Conservation (phyloP, 129 eudicot genomes). For the Artemisia argyi region DNA sequence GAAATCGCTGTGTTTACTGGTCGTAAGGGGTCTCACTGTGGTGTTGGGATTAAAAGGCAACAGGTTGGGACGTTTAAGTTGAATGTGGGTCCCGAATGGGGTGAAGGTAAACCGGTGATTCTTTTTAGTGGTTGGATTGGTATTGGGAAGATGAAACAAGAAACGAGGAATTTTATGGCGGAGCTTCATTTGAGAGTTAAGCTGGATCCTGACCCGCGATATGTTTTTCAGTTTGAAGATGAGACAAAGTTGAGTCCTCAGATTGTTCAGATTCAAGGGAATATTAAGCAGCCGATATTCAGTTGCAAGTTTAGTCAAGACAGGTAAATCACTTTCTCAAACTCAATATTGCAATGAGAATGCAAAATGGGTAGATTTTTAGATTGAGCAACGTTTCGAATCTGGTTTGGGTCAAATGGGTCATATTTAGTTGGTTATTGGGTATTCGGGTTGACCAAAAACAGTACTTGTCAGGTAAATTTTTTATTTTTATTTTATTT, state of each 20-base stretch:
- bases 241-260: conserved; percentile 86
- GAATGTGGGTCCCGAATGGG: conserved; percentile 84
- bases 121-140: conserved; percentile 89
- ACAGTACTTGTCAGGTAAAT: no score
- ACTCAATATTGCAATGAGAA: no score
- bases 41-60: conserved; percentile 70
- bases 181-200: conserved; percentile 84
- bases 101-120: conserved; percentile 69
- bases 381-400: neutral
- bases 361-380: no score
- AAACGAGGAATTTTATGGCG: conserved; percentile 54
- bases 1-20: conserved; percentile 74
- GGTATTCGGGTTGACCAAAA: no score
- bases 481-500: no score
- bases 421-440: no score
- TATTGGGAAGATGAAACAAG: conserved; percentile 72
- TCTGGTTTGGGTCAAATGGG: neutral
- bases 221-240: conserved; percentile 84
- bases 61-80: conserved; percentile 75
- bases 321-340: conserved; percentile 40
- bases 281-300: conserved; percentile 78
- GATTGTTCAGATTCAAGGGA: conserved; percentile 91
- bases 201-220: conserved; percentile 91
- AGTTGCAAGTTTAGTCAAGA: conserved; percentile 94
- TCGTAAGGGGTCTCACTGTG: conserved; percentile 74